Conservation (phyloP, 2,329 filamentous ascomycete genomes). For the Pezizomycotina sp. region DNA sequence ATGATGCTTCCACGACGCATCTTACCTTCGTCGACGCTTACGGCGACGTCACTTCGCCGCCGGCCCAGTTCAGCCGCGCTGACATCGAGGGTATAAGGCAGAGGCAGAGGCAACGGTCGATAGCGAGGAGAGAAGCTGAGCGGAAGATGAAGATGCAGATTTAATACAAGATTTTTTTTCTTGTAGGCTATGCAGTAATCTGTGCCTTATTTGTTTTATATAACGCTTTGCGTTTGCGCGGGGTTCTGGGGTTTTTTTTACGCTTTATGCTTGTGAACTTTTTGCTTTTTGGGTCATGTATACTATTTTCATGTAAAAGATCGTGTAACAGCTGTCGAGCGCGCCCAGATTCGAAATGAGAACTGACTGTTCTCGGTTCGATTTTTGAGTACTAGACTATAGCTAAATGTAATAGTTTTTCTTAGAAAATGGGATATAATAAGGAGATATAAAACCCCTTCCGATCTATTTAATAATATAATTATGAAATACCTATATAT, state of each 20-base stretch:
- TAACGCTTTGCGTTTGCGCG: not conserved
- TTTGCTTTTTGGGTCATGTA: not conserved
- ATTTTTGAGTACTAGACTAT: too few relatives aligned
- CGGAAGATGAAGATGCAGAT: constrained; percentile 21
- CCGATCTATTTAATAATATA: too few relatives aligned
- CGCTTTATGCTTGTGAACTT: not conserved
- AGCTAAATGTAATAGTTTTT: too few relatives aligned
- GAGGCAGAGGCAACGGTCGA: constrained; percentile 9
- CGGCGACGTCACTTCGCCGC: constrained; percentile 7
- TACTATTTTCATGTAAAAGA: too few relatives aligned
- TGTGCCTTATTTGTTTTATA: constrained; percentile 1
- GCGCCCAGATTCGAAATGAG: too few relatives aligned
- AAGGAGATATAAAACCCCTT: too few relatives aligned
- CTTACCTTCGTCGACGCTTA: constrained; percentile 6
- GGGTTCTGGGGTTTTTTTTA: not conserved
- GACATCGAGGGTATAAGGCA: constrained; percentile 13
- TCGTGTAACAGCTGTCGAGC: too few relatives aligned
- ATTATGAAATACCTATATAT: too few relatives aligned
- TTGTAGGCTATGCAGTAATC: not conserved
- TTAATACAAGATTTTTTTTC: constrained; percentile 4
- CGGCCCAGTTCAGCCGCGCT: constrained; percentile 5
- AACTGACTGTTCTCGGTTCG: too few relatives aligned
- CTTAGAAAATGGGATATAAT: too few relatives aligned
- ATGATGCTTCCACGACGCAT: too few relatives aligned
- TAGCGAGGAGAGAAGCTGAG: constrained; percentile 12